Base-by-base conservation (phyloP, 208 protist genomes). In the Trypanosoma theileri region DNA sequence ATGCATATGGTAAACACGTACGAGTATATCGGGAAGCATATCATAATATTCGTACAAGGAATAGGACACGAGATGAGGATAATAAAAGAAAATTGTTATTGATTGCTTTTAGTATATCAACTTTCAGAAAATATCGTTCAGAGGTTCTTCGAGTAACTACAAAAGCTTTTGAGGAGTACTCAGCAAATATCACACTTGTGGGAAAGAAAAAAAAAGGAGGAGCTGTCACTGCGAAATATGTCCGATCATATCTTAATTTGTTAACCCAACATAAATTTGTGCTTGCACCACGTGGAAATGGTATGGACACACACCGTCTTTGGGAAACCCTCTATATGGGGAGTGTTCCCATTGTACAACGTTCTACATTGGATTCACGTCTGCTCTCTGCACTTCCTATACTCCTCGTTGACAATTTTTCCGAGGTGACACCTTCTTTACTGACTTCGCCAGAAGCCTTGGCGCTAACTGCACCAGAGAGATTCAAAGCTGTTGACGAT, bases 271-370 rank as follows among this genome's bases (percentile, higher is more conserved):
- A 68, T 42, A 21, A 21, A n/a, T 68, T 76, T 59, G 69, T 72
- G 21, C 16, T 64, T 12, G 62, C 75, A 14, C 75, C 75, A 19
- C 16, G 24, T 12, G 75, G 75, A 28, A 63, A 76, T 50, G 75
- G 75, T 3, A 46, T 76, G 35, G 75, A 80, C 58, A 76, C 75
- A 53, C 69, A 76, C 53, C 26, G 75, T 11, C 54, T 80, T 19
- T 80, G 75, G 75, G 75, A 80, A 24, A 17, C 61, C 21, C 59
- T 80, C 14, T 46, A 54, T n/a, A 59, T 76, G 45, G 64, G 68
- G 14, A 41, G 50, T 31, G 50, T 72, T 8, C 69, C 75, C 9
- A 56, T 80, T 55, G 69, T 76, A 13, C 3, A 72, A 55, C 56
- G 51, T 17, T 77, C 72, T 22, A 28, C 72, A 51, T 66, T 77